Percentiles rank a stretch among this genome's conserved stretches.
Evolutionary conservation across 768 basidiomycete genomes (phyloP).

Genomic region (Trametes cingulata): DNA sequence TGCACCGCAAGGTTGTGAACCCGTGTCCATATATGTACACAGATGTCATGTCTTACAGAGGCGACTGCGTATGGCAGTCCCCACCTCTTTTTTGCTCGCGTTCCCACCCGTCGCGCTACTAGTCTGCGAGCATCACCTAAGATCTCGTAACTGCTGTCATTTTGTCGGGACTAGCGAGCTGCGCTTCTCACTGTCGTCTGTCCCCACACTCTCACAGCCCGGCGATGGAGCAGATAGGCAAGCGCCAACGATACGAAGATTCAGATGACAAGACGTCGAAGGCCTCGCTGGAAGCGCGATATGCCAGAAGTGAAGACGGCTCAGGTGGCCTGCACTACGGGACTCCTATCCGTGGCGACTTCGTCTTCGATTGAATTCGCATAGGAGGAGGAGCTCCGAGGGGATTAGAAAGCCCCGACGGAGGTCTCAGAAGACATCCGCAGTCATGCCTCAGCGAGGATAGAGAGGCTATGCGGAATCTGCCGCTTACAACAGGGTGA

Average conservation of each 20-base stretch:
- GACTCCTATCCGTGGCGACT: neutral
- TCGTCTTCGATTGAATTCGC: neutral
- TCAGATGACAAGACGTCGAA: neutral
- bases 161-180: neutral
- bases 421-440: neutral
- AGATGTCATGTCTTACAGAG: neutral
- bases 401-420: neutral
- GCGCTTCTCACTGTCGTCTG: neutral
- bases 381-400: neutral
- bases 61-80: conserved; percentile 7
- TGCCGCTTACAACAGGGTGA: neutral
- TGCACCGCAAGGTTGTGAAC: neutral
- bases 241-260: neutral
- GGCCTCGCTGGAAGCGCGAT: too few species aligned
- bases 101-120: neutral
- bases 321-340: neutral
- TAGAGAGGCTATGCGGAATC: neutral
- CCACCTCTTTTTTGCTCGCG: neutral
- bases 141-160: neutral
- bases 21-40: neutral
- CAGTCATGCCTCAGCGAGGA: neutral
- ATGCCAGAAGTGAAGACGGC: too few species aligned
- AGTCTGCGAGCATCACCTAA: neutral
- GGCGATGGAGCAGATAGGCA: neutral
- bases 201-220: neutral